Percentiles rank a stretch among this genome's conserved stretches.
phyloP scores from a whole-genome alignment of 1,284 basidiomycete species.

The Apiotrichum gracile region DNA sequence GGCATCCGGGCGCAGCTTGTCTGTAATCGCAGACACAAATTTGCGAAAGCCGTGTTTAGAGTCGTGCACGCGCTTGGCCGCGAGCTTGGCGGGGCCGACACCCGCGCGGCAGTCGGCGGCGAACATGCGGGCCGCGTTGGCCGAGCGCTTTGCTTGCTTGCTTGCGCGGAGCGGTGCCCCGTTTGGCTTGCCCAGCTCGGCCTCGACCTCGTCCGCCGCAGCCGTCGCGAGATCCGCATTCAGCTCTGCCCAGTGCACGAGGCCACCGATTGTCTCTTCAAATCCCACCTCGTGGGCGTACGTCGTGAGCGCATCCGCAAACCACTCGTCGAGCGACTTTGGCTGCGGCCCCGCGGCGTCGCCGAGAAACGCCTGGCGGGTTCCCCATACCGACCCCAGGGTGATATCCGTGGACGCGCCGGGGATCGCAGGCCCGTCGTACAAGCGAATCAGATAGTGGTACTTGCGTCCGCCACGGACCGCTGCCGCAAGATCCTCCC shows the following conservation, averaged over 20 bases:
- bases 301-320: not conserved
- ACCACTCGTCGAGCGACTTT: not conserved
- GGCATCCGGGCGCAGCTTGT: too few species aligned
- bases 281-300: conserved; percentile 1
- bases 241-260: conserved; percentile 1
- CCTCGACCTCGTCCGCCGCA: not conserved
- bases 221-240: not conserved
- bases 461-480: not conserved
- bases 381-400: not conserved
- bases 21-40: not conserved
- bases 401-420: not conserved
- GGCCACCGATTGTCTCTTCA: not conserved
- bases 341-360: not conserved
- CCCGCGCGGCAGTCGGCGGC: not conserved
- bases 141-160: not conserved
- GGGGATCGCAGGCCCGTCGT: not conserved
- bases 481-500: too few species aligned
- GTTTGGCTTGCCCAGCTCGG: not conserved
- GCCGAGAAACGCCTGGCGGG: not conserved
- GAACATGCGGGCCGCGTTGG: not conserved
- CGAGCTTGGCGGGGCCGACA: not conserved
- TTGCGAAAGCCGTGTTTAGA: not conserved
- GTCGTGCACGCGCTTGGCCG: not conserved
- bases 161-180: not conserved
- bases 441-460: not conserved